Conservation (phyloP, 768 basidiomycete genomes). For the Auricularia auricula-judae region DNA sequence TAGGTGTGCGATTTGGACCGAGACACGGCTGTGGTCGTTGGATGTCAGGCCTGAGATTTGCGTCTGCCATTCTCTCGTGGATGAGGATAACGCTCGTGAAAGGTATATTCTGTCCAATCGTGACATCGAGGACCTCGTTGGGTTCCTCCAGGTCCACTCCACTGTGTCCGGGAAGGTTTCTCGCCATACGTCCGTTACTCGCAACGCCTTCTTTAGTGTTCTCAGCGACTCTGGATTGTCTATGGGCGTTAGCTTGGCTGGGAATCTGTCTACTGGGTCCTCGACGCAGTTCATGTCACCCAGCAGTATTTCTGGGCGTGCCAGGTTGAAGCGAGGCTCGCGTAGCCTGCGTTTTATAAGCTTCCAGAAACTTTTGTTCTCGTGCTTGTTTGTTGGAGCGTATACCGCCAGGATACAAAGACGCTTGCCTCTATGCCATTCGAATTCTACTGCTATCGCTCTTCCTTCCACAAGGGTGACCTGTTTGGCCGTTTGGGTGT, state of each 20-base stretch:
- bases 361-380: neutral
- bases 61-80: neutral
- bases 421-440: neutral
- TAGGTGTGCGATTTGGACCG: neutral
- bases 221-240: neutral
- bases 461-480: neutral
- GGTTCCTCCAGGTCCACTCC: neutral
- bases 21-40: neutral
- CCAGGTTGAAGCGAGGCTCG: neutral
- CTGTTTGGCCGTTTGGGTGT: no score
- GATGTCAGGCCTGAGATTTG: neutral
- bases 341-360: neutral
- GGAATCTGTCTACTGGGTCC: conserved; percentile 11
- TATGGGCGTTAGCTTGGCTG: neutral
- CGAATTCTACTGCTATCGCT: neutral
- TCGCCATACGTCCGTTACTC: neutral
- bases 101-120: neutral
- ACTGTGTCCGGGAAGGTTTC: neutral
- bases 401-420: neutral
- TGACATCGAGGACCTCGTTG: neutral
- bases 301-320: conserved; percentile 8
- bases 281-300: conserved; percentile 15
- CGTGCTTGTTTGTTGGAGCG: neutral
- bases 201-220: neutral
- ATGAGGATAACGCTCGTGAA: neutral